Percentiles rank a stretch among this genome's conserved stretches.
phyloP scores from a whole-genome alignment of 2,329 filamentous ascomycete species.

The Pseudogymnoascus verrucosus region DNA sequence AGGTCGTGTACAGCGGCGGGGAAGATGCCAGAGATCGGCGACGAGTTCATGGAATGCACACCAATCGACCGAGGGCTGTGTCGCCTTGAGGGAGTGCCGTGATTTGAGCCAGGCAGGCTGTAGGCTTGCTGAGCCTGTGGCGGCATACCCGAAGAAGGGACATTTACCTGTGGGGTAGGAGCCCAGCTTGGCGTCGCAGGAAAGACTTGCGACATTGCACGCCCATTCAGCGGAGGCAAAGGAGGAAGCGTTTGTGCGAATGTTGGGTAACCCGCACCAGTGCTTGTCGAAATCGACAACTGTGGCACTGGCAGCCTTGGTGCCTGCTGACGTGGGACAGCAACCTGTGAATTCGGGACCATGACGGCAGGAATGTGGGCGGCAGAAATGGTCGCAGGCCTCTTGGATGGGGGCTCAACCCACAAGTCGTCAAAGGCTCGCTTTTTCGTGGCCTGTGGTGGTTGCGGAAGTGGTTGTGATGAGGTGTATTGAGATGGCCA shows the following conservation, averaged over 20 bases:
- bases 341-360: slow-evolving; percentile 11
- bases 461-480: slow-evolving; percentile 25
- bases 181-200: slow-evolving; percentile 45
- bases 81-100: slow-evolving; percentile 29
- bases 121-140: slow-evolving; percentile 15
- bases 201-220: slow-evolving; percentile 72
- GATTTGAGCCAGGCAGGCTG: slow-evolving; percentile 11
- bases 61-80: slow-evolving; percentile 27
- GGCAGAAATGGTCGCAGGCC: slow-evolving; percentile 22
- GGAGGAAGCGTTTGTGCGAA: slow-evolving; percentile 23
- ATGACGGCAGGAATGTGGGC: slow-evolving; percentile 12
- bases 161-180: slow-evolving; percentile 32
- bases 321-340: slow-evolving; percentile 25
- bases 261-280: slow-evolving; percentile 18
- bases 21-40: slow-evolving; percentile 28
- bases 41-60: slow-evolving; percentile 28
- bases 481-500: slow-evolving; percentile 31
- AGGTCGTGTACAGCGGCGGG: slow-evolving; percentile 43
- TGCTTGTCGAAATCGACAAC: slow-evolving; percentile 41
- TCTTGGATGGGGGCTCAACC: slow-evolving; percentile 50
- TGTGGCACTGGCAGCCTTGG: slow-evolving; percentile 62
- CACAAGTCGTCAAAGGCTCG: slow-evolving; percentile 47
- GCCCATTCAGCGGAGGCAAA: slow-evolving; percentile 32
- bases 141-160: slow-evolving; percentile 20
- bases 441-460: slow-evolving; percentile 39